Conservation (phyloP, 345 rosid genomes). For the Syzygium aromaticum region DNA sequence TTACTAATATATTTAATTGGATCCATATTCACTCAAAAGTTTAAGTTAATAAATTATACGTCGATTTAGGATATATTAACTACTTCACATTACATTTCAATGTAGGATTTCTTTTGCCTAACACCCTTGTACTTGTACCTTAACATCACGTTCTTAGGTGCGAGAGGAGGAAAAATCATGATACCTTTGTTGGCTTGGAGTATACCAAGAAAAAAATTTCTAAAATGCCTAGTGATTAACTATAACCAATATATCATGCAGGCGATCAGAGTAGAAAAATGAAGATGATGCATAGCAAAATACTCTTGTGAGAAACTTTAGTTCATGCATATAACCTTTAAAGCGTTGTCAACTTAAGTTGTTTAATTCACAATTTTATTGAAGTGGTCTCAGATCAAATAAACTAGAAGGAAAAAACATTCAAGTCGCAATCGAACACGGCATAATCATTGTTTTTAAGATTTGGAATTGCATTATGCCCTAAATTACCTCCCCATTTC, state of each 20-base stretch:
- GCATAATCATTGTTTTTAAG: background rate
- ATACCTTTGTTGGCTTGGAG: background rate
- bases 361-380: background rate
- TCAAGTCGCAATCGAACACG: background rate
- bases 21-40: background rate
- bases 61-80: background rate
- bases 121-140: background rate
- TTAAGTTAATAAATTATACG: background rate
- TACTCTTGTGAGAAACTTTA: background rate
- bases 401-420: background rate
- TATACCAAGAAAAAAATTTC: background rate
- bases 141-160: background rate
- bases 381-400: background rate
- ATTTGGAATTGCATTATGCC: background rate
- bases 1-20: background rate
- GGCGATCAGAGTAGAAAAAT: background rate
- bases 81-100: background rate
- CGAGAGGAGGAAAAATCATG: background rate
- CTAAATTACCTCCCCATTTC: background rate
- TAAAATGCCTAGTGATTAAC: background rate
- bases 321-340: background rate
- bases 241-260: background rate
- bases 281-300: background rate
- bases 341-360: background rate
- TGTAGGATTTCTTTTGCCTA: background rate